Conservation (phyloP, 1,284 basidiomycete species). For the Sporisorium scitamineum region DNA sequence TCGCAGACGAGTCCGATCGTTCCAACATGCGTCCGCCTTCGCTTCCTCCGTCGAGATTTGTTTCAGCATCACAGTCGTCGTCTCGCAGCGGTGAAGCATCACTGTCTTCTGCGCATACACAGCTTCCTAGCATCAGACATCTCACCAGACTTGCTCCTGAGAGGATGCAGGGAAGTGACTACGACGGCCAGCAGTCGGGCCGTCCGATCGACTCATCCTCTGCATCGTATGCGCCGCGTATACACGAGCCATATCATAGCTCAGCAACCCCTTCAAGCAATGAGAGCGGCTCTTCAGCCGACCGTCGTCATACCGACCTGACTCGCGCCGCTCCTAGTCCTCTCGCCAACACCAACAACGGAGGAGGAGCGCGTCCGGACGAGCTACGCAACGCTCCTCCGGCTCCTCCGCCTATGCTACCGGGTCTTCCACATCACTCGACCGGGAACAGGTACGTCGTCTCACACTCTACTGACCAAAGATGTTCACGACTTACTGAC, state of each 20-base stretch:
- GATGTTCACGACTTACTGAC: not conserved
- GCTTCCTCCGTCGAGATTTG: slow-evolving; percentile 3
- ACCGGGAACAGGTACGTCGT: slow-evolving; percentile 21
- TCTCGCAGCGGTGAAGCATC: slow-evolving; percentile 5
- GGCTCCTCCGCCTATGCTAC: slow-evolving; percentile 32
- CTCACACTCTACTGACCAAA: not conserved
- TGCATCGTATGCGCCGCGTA: not conserved
- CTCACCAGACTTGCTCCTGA: slow-evolving; percentile 4
- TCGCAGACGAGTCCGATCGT: not conserved
- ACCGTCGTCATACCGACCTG: not conserved
- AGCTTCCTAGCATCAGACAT: slow-evolving; percentile 7
- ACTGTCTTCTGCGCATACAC: not conserved
- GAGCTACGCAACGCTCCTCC: slow-evolving; percentile 15
- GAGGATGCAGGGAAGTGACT: not conserved
- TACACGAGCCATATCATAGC: slow-evolving; percentile 1
- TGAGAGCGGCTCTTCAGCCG: not conserved
- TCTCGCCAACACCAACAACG: not conserved
- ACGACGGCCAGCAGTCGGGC: not conserved
- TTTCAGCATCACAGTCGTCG: not conserved
- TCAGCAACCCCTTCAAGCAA: not conserved
- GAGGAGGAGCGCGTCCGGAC: slow-evolving; percentile 3
- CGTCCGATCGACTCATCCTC: not conserved
- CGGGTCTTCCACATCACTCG: slow-evolving; percentile 33
- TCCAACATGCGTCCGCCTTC: slow-evolving; percentile 25
- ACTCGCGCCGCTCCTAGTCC: not conserved